Base-by-base conservation (phyloP, 2,329 filamentous ascomycete genomes). In the Xylariales sp. region DNA sequence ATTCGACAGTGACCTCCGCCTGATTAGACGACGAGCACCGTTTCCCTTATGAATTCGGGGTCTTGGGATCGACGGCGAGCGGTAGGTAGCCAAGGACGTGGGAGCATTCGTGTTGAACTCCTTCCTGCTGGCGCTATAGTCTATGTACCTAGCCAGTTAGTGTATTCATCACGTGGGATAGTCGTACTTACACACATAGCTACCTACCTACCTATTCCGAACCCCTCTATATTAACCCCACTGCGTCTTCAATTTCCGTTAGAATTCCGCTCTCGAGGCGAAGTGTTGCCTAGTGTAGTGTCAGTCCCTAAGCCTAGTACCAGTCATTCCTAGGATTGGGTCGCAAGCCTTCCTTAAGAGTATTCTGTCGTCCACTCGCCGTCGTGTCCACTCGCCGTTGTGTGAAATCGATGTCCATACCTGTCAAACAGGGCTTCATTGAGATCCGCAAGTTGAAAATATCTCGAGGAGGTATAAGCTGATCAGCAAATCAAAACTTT, bases 181-280 rank as follows among this genome's bases (percentile, higher is more conserved):
- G 53, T n/a, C 36, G 14, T 30, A 18, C 16, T 6, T 32, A 50
- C 36, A 39, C 10, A 39, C 9, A 41, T 12, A 41, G 30, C 41
- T 36, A 56, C 16, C 23, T 46, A 57, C 23, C 41, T 62, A 53
- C 48, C 36, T 59, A 55, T 67, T 36, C 60, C 32, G n/a, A 63
- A 43, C 12, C 45, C 43, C 36, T 50, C 12, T 62, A 55, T 50
- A 36, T 28, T 5, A 63, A 59, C 58, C 65, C 65, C 65, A 67
- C 65, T 34, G 58, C 53, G 46, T 48, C 53, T 58, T 59, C 32
- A 32, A 43, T 67, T 62, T 62, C 53, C 30, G 43, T 62, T 59
- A 59, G 54, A 48, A 62, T 63, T 63, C 39, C 36, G 14, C 45
- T 67, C 41, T 67, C 28, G 34, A 55, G 53, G 56, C 23, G 54